Evolutionary conservation across 1,284 basidiomycete species (phyloP).

Genomic region (Ustanciosporium gigantosporum): DNA sequence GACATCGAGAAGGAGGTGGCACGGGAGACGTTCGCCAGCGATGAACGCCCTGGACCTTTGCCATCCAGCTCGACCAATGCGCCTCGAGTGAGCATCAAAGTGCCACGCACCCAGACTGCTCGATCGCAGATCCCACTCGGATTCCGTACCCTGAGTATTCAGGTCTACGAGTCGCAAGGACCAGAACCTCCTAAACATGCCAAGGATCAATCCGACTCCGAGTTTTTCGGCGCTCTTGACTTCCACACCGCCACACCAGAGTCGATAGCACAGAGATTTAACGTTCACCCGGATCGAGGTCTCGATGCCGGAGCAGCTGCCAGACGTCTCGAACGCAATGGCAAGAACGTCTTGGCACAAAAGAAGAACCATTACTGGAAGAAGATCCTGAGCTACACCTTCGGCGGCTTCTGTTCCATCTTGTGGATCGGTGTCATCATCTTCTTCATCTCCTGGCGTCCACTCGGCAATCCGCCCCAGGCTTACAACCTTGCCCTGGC

Average conservation of each 20-base stretch:
- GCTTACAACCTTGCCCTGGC: slow-evolving; percentile 65
- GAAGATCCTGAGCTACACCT: slow-evolving; percentile 66
- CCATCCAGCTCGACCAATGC: slow-evolving; percentile 4
- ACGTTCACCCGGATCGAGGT: slow-evolving; percentile 63
- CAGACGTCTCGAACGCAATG: slow-evolving; percentile 66
- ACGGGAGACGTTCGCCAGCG: too few relatives aligned
- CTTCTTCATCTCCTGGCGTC: slow-evolving; percentile 66
- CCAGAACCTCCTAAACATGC: slow-evolving; percentile 14
- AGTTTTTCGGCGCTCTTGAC: slow-evolving; percentile 62
- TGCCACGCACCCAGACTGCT: slow-evolving; percentile 29
- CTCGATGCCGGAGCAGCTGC: slow-evolving; percentile 66
- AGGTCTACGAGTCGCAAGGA: slow-evolving; percentile 44
- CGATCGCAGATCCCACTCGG: slow-evolving; percentile 43
- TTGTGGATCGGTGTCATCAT: slow-evolving; percentile 67
- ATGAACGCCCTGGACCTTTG: too few relatives aligned
- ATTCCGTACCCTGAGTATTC: slow-evolving; percentile 52
- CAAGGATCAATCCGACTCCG: slow-evolving; percentile 32
- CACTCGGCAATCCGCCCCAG: slow-evolving; percentile 66
- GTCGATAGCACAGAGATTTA: slow-evolving; percentile 66
- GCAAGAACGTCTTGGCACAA: slow-evolving; percentile 65
- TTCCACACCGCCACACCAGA: slow-evolving; percentile 66
- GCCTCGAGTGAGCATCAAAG: slow-evolving; percentile 28
- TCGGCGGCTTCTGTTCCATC: slow-evolving; percentile 68
- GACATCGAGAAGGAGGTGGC: too few relatives aligned
- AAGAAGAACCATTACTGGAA: slow-evolving; percentile 65